Conservation (phyloP, 148 eudicot species). For the Silene latifolia region DNA sequence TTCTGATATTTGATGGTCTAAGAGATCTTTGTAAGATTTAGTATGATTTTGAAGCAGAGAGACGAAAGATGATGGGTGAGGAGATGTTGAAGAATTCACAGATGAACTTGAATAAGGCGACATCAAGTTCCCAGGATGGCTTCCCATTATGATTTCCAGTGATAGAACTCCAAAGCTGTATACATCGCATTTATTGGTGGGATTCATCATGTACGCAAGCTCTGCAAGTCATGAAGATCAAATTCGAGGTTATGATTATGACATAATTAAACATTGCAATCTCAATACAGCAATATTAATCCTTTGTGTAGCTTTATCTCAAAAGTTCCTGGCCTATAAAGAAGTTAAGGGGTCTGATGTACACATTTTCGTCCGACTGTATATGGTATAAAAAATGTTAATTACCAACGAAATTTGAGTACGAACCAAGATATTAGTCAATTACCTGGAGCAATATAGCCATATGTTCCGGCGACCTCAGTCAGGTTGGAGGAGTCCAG, state of each 20-base stretch:
- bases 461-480: slow-evolving; percentile 34
- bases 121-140: slow-evolving; percentile 39
- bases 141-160: slow-evolving; percentile 42
- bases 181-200: slow-evolving; percentile 49
- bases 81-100: slow-evolving; percentile 6
- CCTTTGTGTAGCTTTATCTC: too few species aligned
- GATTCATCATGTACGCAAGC: slow-evolving; percentile 45
- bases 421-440: background rate
- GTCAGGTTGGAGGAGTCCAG: slow-evolving; percentile 31
- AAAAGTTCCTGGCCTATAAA: too few species aligned
- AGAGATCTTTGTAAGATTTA: slow-evolving; percentile 16
- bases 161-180: slow-evolving; percentile 53
- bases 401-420: background rate
- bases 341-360: too few species aligned
- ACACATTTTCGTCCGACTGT: too few species aligned
- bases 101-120: slow-evolving; percentile 14
- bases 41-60: background rate
- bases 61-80: slow-evolving; percentile 1
- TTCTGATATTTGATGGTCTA: slow-evolving; percentile 36
- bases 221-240: slow-evolving; percentile 29
- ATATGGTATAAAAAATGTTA: too few species aligned
- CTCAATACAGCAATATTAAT: background rate
- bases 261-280: background rate
- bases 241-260: background rate
- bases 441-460: slow-evolving; percentile 45